Base-by-base conservation (phyloP, 2,329 filamentous ascomycete genomes). In the Chaetomium olivaceum region DNA sequence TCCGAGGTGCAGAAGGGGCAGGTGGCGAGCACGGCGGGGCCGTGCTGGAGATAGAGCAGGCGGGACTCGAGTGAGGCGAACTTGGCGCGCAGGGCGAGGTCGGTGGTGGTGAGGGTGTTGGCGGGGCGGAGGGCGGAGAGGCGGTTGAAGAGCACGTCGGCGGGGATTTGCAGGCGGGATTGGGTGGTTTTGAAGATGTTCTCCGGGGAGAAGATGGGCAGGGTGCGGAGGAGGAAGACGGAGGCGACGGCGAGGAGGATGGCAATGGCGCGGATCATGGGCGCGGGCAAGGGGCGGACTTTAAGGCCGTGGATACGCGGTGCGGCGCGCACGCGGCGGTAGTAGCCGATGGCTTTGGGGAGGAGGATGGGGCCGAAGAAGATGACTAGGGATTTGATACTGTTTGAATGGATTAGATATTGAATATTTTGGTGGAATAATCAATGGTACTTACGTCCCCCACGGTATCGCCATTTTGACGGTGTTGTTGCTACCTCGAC, bases 1-100 rank as follows among this genome's bases (percentile, higher is more conserved):
- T 91, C 88, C n/a, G 86, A 79, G 59, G 80, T 82, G 83, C 93
- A 97, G 80, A 96, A 97, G n/a, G 87, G 84, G 76, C 93, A 98
- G 65, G 87, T 82, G 25, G 88, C 82, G 46, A 98, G 76, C 9
- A 89, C 87, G 39, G 86, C 82, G 0, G 93, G 91, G 2, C 95
- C 95, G 77, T 88, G 96, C 66, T 90, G 88, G 61, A 96, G 83
- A 79, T 97, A 98, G 8, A 96, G 82, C 66, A 95, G 84, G 62
- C 91, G 85, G 57, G 89, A 90, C 70, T 92, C 88, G 62, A 89
- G 79, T 67, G 85, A 89, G 70, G 87, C 84, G 74, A 98, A 88
- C 71, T 89, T 89, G 29, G 81, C 78, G 61, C 87, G 85, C 11
- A 98, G 83, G 27, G 83, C 78, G 59, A 86, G 81, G 78, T 98